Base-by-base conservation (phyloP, 2,329 filamentous ascomycete genomes). In the Hymenoscyphus scutula region DNA sequence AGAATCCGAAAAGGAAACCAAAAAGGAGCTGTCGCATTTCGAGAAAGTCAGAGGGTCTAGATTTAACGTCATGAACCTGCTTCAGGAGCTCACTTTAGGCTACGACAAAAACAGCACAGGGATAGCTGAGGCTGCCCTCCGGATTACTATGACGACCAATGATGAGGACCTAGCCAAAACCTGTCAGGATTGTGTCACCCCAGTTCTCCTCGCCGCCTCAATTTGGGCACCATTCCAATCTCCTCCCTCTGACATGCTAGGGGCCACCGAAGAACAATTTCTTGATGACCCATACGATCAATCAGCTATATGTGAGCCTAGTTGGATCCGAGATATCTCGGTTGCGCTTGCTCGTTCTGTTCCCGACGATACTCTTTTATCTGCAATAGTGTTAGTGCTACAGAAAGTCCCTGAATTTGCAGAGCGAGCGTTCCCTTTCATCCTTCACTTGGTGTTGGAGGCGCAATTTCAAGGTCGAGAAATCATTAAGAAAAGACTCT, bases 361-460 rank as follows among this genome's bases (percentile, higher is more conserved):
- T 10, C 75, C 81, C 0, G 78, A 85, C 19, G 88, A 91, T 63
- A 84, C 89, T 15, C 80, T 97, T 2, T 80, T 97, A 48, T 83
- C 83, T 11, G 84, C 89, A 2, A 76, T 98, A 27, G 79, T 84
- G 1, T 84, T 84, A 5, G 82, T 95, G 45, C 78, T 97, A 4
- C 75, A 79, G 13, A 81, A 82, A 13, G 84, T 94, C 29, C 81
- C 84, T 48, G 84, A 84, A 0, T 87, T 97, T 71, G 89, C 92
- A 0, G 83, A 88, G 64, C 83, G 87, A 51, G 80, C 91, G 0
- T 88, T 98, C 57, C 92, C 93, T 0, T 96, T 91, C 67, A 84
- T 98, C 59, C 79, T 96, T 2, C 96, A 99, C 75, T 80, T 97
- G 51, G 86, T 92, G 17, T 80, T 99, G 0, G 78, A 87, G 1